A percentile compares a stretch with the other conserved stretches of the same genome.
Evolutionary conservation across 495 filamentous ascomycete species (phyloP).

Genomic region (Tirmania nivea): DNA sequence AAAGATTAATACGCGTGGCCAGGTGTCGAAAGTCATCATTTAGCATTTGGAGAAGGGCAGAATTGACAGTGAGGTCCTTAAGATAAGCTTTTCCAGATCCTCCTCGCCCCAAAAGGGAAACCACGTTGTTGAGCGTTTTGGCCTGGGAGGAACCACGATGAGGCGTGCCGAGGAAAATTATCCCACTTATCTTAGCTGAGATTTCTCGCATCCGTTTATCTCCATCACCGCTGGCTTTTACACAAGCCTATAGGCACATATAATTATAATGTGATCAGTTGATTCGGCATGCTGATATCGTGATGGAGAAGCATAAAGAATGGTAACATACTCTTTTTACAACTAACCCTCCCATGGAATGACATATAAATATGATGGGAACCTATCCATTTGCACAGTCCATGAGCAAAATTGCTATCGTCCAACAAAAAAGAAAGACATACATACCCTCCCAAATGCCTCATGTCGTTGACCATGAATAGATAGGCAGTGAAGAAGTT

Average conservation of each 20-base stretch:
- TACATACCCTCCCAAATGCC: constrained; percentile 3
- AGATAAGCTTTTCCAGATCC: constrained; percentile 22
- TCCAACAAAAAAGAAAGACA: too few species aligned
- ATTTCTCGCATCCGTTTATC: constrained; percentile 23
- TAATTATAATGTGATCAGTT: too few species aligned
- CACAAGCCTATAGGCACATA: neutral
- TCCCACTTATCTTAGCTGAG: constrained; percentile 19
- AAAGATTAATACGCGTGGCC: constrained; percentile 20
- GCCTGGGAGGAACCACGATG: constrained; percentile 29
- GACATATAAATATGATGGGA: constrained; percentile 25
- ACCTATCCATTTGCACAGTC: constrained; percentile 3
- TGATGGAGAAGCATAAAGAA: neutral
- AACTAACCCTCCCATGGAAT: constrained; percentile 29
- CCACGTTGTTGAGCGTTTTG: constrained; percentile 20
- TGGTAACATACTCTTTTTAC: constrained; percentile 24
- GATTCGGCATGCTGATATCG: too few species aligned
- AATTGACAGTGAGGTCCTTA: constrained; percentile 23
- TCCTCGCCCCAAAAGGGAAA: constrained; percentile 7
- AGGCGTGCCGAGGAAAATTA: constrained; percentile 29
- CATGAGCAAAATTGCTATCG: neutral
- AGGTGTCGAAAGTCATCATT: constrained; percentile 31
- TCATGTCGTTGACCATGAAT: neutral
- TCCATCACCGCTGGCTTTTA: neutral
- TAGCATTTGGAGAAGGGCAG: constrained; percentile 20
- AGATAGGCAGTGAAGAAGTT: neutral